Conservation (phyloP, 495 filamentous ascomycete species). For the Aspergillus cavernicola region DNA sequence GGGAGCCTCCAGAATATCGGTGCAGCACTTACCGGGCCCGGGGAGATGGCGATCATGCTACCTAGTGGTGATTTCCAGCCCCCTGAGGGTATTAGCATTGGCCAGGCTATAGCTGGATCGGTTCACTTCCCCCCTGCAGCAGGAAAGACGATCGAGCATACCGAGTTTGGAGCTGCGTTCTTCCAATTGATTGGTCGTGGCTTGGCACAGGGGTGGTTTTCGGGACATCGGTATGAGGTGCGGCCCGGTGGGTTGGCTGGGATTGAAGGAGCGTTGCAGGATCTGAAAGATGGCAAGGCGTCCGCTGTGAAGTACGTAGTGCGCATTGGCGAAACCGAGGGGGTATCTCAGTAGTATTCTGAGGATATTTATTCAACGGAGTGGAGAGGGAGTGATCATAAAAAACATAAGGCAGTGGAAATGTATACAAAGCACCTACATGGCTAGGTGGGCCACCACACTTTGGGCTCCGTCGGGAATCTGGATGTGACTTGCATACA, state of each 20-base stretch:
- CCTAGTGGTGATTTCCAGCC: neutral
- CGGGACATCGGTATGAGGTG: constrained; percentile 52
- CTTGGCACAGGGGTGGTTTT: constrained; percentile 54
- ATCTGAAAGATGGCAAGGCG: constrained; percentile 58
- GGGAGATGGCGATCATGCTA: neutral
- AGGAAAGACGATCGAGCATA: neutral
- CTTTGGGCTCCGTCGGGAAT: too few relatives aligned
- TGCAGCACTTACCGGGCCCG: neutral
- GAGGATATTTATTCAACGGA: too few relatives aligned
- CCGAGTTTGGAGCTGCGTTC: constrained; percentile 48
- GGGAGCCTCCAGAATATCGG: neutral
- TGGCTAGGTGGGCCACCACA: too few relatives aligned
- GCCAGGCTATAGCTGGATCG: neutral
- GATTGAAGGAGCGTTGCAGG: constrained; percentile 47
- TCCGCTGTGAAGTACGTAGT: constrained; percentile 63
- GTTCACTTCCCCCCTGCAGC: neutral
- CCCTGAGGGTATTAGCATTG: neutral
- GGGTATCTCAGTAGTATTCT: too few relatives aligned
- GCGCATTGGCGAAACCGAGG: constrained; percentile 54
- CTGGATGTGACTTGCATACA: too few relatives aligned
- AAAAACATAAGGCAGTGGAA: too few relatives aligned
- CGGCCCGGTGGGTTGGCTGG: constrained; percentile 52
- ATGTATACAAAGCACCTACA: too few relatives aligned
- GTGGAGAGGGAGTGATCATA: too few relatives aligned
- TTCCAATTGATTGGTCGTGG: constrained; percentile 45